Percentiles rank a stretch among this genome's conserved stretches.
These are phyloP conservation scores for Globisporangium paddicum DNA, from an alignment of 352 stramenopile genomes.

Conservation along the genomic window DNA sequence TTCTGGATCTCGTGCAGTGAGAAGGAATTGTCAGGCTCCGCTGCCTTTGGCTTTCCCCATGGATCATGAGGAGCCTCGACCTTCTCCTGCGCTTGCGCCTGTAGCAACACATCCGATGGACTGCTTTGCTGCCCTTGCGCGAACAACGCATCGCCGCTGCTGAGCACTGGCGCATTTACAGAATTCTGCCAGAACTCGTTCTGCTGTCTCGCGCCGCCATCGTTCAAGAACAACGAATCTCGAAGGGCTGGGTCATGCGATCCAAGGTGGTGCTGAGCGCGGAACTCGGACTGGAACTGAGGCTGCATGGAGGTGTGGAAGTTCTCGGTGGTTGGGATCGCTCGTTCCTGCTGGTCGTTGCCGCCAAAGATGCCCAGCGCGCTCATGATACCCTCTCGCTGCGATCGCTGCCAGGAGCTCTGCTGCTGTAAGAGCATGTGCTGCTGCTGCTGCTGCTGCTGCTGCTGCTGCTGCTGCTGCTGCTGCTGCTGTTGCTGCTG, in stretches of 20 bases:
- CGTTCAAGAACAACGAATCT: slow-evolving; percentile 27
- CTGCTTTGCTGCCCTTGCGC: slow-evolving; percentile 2
- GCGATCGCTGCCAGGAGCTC: slow-evolving; percentile 67
- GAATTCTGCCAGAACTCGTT: slow-evolving; percentile 15
- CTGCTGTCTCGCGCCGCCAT: slow-evolving; percentile 12
- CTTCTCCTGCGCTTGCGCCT: slow-evolving; percentile 12
- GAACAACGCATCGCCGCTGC: neutral
- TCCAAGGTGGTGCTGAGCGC: slow-evolving; percentile 30
- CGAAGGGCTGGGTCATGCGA: slow-evolving; percentile 17
- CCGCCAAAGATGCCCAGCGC: slow-evolving; percentile 64
- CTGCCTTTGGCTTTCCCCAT: slow-evolving; percentile 26
- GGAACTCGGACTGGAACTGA: slow-evolving; percentile 52
- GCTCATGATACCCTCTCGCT: slow-evolving; percentile 78
- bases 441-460: no score
- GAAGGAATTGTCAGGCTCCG: slow-evolving; percentile 17
- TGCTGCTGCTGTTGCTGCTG: slow-evolving; percentile 44
- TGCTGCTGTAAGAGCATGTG: slow-evolving; percentile 73
- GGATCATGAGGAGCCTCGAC: slow-evolving; percentile 17
- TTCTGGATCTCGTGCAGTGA: slow-evolving; percentile 38
- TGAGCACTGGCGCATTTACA: slow-evolving; percentile 1
- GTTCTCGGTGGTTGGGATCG: slow-evolving; percentile 21
- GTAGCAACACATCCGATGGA: neutral
- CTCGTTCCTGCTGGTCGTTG: slow-evolving; percentile 17
- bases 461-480: slow-evolving; percentile 53
- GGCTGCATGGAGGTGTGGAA: slow-evolving; percentile 35